Conservation (phyloP, 2,329 filamentous ascomycete species). For the Talaromyces pinophilus region DNA sequence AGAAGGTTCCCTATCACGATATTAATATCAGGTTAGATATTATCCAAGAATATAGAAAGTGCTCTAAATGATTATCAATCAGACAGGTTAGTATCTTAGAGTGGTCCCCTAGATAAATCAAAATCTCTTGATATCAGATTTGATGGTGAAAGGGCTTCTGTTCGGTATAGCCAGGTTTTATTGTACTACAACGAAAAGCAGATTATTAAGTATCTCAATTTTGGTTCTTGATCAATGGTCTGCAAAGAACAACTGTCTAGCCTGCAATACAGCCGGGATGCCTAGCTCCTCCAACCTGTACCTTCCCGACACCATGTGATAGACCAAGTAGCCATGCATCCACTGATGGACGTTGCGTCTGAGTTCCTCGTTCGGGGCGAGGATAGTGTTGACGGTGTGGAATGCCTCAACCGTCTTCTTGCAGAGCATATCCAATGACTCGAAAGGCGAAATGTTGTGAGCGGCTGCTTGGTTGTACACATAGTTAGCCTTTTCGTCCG, state of each 20-base stretch:
- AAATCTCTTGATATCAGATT: no score
- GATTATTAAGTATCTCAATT: no score
- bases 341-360: background rate
- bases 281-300: constrained; percentile 17
- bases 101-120: no score
- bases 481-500: constrained; percentile 11
- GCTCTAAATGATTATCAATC: no score
- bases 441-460: background rate
- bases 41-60: no score
- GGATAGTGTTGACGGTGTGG: constrained; percentile 2
- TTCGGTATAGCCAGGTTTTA: no score
- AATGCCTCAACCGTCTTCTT: background rate
- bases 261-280: constrained; percentile 5
- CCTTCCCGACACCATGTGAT: constrained; percentile 10
- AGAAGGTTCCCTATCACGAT: no score
- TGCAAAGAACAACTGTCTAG: background rate
- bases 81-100: no score
- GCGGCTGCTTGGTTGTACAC: constrained; percentile 1
- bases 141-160: no score
- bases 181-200: no score
- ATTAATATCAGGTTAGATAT: no score
- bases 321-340: constrained; percentile 11
- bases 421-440: constrained; percentile 8
- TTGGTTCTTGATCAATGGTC: no score
- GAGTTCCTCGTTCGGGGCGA: constrained; percentile 3